Percentiles rank a stretch among this genome's conserved stretches.
phyloP scores from a whole-genome alignment of 148 eudicot genomes.

The Heliamphora exappendiculata region DNA sequence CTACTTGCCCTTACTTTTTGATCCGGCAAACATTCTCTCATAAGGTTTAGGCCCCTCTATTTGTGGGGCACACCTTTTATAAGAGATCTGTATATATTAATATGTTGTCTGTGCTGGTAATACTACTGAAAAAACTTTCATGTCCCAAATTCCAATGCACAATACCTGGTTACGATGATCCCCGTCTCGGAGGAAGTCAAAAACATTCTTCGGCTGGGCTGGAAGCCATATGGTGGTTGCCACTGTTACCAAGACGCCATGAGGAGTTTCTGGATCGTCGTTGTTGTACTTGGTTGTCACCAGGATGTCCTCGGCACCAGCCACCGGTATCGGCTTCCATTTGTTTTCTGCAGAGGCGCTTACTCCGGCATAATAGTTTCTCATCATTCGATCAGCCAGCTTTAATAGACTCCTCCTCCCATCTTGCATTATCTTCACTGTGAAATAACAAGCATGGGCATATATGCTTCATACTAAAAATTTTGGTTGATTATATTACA shows the following conservation, averaged over 20 bases:
- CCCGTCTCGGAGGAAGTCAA: conserved; percentile 26
- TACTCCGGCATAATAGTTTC: conserved; percentile 28
- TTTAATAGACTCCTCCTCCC: conserved; percentile 27
- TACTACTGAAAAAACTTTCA: too few relatives aligned
- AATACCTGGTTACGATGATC: conserved; percentile 32
- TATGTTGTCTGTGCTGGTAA: too few relatives aligned
- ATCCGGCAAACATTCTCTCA: too few relatives aligned
- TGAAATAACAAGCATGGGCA: background rate
- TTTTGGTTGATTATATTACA: background rate
- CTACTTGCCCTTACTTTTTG: too few relatives aligned
- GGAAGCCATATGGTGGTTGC: conserved; percentile 38
- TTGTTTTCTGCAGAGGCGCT: conserved; percentile 25
- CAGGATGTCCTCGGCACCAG: conserved; percentile 30
- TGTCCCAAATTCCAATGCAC: too few relatives aligned
- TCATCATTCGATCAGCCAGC: conserved; percentile 39
- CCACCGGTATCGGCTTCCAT: conserved; percentile 27
- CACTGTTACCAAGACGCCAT: conserved; percentile 22
- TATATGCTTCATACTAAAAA: background rate
- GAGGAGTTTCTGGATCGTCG: conserved; percentile 25
- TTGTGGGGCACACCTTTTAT: too few relatives aligned
- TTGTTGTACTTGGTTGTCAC: conserved; percentile 23
- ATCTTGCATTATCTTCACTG: conserved; percentile 9
- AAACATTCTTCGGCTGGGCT: conserved; percentile 21
- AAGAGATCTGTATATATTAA: too few relatives aligned
- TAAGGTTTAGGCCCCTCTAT: too few relatives aligned